Evolutionary conservation across 306 rosid genomes (phyloP).

Genomic region (Trifolium repens): DNA sequence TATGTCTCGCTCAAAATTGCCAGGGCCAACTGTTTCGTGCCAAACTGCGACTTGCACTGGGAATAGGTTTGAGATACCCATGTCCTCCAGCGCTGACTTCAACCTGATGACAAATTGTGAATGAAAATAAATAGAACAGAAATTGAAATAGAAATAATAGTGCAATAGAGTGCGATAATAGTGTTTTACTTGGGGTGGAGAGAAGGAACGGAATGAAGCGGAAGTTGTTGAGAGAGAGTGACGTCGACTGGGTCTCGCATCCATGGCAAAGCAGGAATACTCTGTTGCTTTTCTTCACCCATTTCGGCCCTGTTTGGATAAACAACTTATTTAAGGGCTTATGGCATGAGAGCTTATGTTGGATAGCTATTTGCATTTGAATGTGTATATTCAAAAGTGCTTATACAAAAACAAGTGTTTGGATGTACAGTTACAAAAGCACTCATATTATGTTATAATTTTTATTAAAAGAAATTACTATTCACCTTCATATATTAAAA

Average conservation of each 20-base stretch:
- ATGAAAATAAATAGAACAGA: not conserved
- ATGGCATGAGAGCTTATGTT: not conserved
- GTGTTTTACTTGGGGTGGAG: constrained; percentile 49
- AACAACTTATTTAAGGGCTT: not conserved
- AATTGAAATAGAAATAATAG: not conserved
- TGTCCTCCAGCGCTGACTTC: constrained; percentile 60
- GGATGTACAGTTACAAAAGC: too few species aligned
- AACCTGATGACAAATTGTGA: constrained; percentile 51
- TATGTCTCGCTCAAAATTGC: constrained; percentile 78
- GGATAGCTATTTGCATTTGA: not conserved
- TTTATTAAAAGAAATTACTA: too few species aligned
- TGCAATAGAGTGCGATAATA: not conserved
- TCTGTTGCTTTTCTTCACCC: constrained; percentile 56
- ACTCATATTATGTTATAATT: too few species aligned
- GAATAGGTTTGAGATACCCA: constrained; percentile 65
- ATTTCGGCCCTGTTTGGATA: constrained; percentile 29
- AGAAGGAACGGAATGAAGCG: constrained; percentile 60
- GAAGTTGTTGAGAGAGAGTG: constrained; percentile 50
- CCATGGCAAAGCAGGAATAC: constrained; percentile 81
- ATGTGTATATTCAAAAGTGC: not conserved
- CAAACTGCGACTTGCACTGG: constrained; percentile 90
- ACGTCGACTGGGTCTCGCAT: constrained; percentile 87
- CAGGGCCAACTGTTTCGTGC: constrained; percentile 90
- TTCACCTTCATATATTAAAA: too few species aligned
- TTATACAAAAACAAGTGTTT: too few species aligned